Evolutionary conservation across 306 rosid species (phyloP).

Genomic region (Heteromeles arbutifolia): DNA sequence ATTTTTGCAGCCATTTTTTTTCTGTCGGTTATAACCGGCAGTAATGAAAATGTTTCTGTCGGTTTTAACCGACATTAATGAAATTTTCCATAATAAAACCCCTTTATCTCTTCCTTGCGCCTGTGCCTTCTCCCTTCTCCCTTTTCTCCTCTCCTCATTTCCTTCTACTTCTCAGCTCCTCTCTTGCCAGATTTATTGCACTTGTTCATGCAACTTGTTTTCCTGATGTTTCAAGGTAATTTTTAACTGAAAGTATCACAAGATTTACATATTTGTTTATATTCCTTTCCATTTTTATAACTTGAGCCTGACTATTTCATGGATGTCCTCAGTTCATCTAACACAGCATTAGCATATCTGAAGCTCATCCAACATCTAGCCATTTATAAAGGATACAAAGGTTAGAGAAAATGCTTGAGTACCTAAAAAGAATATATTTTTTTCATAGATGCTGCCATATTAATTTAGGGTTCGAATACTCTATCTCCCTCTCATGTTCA

Average conservation of each 20-base stretch:
- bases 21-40: no score
- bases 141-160: no score
- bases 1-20: no score
- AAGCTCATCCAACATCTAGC: slow-evolving; percentile 95
- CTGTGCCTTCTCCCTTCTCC: no score
- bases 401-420: slow-evolving; percentile 41
- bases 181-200: slow-evolving; percentile 73
- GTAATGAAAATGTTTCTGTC: no score
- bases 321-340: slow-evolving; percentile 63
- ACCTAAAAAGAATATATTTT: neutral
- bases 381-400: slow-evolving; percentile 81
- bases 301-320: slow-evolving; percentile 12
- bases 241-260: slow-evolving; percentile 17
- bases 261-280: slow-evolving; percentile 15
- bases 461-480: neutral
- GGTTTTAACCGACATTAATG: no score
- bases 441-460: neutral
- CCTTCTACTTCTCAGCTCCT: no score
- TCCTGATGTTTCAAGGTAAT: slow-evolving; percentile 90
- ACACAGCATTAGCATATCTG: slow-evolving; percentile 79
- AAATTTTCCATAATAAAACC: no score
- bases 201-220: slow-evolving; percentile 88
- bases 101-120: no score
- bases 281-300: neutral
- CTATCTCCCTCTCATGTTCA: neutral